These are phyloP conservation scores for Fusarium sp. DNA, from an alignment of 2,329 filamentous ascomycete genomes.

Conservation along the genomic window DNA sequence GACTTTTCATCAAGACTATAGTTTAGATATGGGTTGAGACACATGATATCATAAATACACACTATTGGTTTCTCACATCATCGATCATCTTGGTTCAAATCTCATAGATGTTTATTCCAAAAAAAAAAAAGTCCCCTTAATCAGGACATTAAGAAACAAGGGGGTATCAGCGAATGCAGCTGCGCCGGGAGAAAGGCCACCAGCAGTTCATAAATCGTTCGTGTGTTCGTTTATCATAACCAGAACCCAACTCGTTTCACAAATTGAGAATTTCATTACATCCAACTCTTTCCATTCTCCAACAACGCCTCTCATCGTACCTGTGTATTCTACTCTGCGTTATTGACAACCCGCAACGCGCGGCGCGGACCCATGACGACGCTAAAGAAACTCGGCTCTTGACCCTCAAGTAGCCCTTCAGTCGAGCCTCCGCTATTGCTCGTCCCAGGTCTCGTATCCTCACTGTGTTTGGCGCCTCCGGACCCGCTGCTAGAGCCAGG, in stretches of 20 bases:
- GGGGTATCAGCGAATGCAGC: constrained; percentile 47
- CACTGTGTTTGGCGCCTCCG: constrained; percentile 41
- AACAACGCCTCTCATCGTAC: constrained; percentile 1
- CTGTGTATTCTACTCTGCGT: constrained; percentile 50
- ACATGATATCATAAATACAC: constrained; percentile 32
- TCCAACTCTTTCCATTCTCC: constrained; percentile 3
- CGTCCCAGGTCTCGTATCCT: constrained; percentile 48
- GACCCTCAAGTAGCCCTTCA: constrained; percentile 64
- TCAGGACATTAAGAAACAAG: constrained; percentile 8
- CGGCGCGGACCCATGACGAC: constrained; percentile 76
- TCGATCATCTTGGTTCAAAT: not conserved
- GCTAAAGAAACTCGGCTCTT: constrained; percentile 79
- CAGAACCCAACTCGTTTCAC: not conserved
- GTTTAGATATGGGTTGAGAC: constrained; percentile 5
- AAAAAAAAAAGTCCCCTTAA: constrained; percentile 1
- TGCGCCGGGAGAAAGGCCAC: constrained; percentile 3
- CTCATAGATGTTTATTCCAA: not conserved
- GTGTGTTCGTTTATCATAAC: constrained; percentile 31
- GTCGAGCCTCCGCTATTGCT: constrained; percentile 61
- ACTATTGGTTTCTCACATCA: constrained; percentile 1
- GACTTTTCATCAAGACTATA: constrained; percentile 10
- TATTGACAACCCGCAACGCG: constrained; percentile 77
- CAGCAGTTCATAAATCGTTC: constrained; percentile 29
- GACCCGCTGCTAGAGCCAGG: constrained; percentile 44
- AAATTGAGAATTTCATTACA: constrained; percentile 10